These are phyloP conservation scores for Ceratocystis diversiconidia DNA, from an alignment of 2,329 filamentous ascomycete genomes.

Conservation along the genomic window DNA sequence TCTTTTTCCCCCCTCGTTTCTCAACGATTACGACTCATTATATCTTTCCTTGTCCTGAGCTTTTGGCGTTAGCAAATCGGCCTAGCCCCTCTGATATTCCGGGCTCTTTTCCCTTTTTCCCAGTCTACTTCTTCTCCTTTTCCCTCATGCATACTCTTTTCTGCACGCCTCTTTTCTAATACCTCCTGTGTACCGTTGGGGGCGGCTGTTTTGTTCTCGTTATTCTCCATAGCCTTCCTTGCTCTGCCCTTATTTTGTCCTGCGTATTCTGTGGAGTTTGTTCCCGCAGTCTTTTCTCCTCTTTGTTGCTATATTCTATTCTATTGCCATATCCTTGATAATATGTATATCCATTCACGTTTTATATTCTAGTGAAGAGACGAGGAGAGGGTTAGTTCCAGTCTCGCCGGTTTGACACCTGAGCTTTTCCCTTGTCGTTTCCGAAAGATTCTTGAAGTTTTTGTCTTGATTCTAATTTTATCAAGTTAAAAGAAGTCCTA, in stretches of 20 bases:
- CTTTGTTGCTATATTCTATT: neutral
- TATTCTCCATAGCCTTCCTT: too few species aligned
- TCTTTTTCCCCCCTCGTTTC: neutral
- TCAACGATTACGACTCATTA: neutral
- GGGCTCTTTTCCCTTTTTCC: neutral
- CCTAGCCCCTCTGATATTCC: neutral
- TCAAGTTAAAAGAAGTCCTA: neutral
- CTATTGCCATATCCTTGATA: neutral
- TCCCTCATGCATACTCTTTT: neutral
- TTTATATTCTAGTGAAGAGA: neutral
- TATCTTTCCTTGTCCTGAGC: neutral
- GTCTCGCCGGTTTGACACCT: too few species aligned
- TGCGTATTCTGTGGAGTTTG: too few species aligned
- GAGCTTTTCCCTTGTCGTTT: too few species aligned
- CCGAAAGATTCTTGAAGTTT: too few species aligned
- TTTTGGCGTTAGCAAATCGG: neutral
- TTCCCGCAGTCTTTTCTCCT: too few species aligned
- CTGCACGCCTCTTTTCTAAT: too few species aligned
- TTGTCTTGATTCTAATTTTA: too few species aligned
- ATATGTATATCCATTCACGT: neutral
- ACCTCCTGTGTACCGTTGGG: too few species aligned
- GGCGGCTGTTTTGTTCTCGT: too few species aligned
- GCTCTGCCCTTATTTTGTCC: too few species aligned
- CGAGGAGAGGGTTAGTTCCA: too few species aligned
- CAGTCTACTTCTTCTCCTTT: neutral